Evolutionary conservation across 2,329 filamentous ascomycete species (phyloP).

Genomic region (Trichoderma harzianum): DNA sequence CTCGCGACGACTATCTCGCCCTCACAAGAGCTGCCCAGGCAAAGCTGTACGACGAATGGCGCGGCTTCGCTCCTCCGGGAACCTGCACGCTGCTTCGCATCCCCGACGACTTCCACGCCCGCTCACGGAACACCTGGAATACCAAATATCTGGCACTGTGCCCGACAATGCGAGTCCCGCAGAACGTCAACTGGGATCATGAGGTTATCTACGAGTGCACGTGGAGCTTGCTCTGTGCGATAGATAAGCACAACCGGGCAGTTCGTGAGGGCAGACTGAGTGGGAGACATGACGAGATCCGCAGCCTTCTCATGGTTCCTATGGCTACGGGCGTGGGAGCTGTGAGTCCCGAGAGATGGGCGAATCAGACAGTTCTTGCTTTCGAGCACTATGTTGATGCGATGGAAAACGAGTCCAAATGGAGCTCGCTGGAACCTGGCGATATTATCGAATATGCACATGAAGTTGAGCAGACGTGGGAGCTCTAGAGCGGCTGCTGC

Average conservation of each 20-base stretch:
- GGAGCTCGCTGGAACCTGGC: slow-evolving; percentile 33
- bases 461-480: slow-evolving; percentile 8
- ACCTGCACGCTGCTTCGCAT: slow-evolving; percentile 47
- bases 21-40: slow-evolving; percentile 45
- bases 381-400: slow-evolving; percentile 51
- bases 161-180: slow-evolving; percentile 51
- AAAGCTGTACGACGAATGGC: slow-evolving; percentile 44
- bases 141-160: slow-evolving; percentile 47
- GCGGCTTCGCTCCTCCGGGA: slow-evolving; percentile 50
- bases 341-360: slow-evolving; percentile 47
- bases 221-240: slow-evolving; percentile 48
- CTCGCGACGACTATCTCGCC: slow-evolving; percentile 42
- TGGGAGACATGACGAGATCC: slow-evolving; percentile 31
- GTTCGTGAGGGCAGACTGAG: slow-evolving; percentile 14
- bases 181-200: slow-evolving; percentile 44
- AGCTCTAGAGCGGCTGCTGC: not conserved
- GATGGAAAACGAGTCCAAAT: slow-evolving; percentile 39
- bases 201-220: slow-evolving; percentile 54
- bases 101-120: slow-evolving; percentile 33
- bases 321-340: slow-evolving; percentile 47
- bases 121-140: slow-evolving; percentile 38
- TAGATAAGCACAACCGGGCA: slow-evolving; percentile 46
- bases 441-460: slow-evolving; percentile 16
- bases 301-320: slow-evolving; percentile 48
- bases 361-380: slow-evolving; percentile 47